Conservation (phyloP, 768 basidiomycete species). For the Calocybe gangraenosa region DNA sequence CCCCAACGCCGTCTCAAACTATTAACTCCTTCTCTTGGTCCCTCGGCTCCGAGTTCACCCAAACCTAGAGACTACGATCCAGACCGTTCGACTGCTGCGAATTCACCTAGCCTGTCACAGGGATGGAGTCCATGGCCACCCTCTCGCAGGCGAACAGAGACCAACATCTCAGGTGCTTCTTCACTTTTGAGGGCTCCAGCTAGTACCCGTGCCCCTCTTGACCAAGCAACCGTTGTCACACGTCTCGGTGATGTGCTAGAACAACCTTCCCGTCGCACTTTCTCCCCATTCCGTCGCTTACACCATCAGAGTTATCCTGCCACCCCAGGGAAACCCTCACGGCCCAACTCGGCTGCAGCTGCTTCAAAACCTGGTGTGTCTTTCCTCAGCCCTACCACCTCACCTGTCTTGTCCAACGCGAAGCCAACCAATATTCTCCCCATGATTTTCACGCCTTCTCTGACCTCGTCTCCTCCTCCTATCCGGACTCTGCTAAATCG, state of each 20-base stretch:
- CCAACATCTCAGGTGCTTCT: background rate
- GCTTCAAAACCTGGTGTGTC: background rate
- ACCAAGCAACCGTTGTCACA: background rate
- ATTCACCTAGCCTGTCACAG: background rate
- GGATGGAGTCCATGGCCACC: background rate
- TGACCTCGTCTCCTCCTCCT: background rate
- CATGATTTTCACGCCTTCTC: background rate
- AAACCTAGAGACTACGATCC: background rate
- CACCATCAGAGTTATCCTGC: background rate
- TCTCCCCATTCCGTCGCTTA: background rate
- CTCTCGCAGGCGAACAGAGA: background rate
- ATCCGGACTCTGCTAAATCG: background rate
- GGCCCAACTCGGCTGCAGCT: background rate
- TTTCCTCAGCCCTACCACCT: background rate
- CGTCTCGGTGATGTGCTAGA: conserved; percentile 1
- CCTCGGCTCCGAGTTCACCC: background rate
- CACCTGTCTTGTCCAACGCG: background rate
- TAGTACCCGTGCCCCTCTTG: background rate
- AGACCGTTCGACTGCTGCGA: background rate
- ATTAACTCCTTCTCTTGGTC: background rate
- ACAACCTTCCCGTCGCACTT: background rate
- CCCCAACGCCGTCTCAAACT: background rate
- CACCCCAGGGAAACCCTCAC: background rate
- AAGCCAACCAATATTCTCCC: background rate
- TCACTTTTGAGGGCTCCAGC: background rate